Evolutionary conservation across 1,284 basidiomycete species (phyloP), one percentile per base, ranked within the genome.

Genomic region (Moesziomyces sp.): DNA sequence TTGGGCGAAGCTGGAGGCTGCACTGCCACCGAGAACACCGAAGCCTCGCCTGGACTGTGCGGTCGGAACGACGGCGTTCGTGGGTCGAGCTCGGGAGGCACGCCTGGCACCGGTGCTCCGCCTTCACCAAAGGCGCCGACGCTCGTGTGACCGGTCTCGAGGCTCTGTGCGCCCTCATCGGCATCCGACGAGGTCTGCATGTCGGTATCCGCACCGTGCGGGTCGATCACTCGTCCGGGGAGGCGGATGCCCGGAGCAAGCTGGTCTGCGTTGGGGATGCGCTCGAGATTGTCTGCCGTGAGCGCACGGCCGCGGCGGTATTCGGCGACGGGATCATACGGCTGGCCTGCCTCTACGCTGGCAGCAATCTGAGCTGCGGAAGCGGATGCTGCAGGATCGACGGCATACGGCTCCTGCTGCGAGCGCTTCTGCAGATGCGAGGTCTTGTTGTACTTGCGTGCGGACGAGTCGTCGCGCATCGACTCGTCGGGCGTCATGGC

Each of bases 211-310:
- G 55, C 53, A 9, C 48, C 56, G 24, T 53, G 67, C 4, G 62
- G 42, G 34, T 69, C 61, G 30, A 70, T 57, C 5, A 58, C 49
- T 19, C 63, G 52, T 8, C 74, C 71, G 8, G 78, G 74, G 3
- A 83, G 66, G 23, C 81, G 76, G 26, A 83, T 83, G 11, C 81
- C 81, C 3, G 81, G 81, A 9, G 81, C 81, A 13, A 83, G 72
- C 52, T 83, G 77, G 46, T 83, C 81, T 10, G 79, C 81, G 11
- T 81, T 67, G n/a, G 81, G 81, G 47, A 83, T 81, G 19, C 74
- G 70, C 46, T 71, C 76, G n/a, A 83, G 64, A 40, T 83, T 83
- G 54, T 78, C 72, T 1, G 79, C 80, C 6, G 81, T 83, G n/a
- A 83, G 64, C 5, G 70, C 72, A 38, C 72, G 65, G 13, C 60